Conservation (phyloP, 805 yeast genomes). For the Diddensiella santjacobensis region DNA sequence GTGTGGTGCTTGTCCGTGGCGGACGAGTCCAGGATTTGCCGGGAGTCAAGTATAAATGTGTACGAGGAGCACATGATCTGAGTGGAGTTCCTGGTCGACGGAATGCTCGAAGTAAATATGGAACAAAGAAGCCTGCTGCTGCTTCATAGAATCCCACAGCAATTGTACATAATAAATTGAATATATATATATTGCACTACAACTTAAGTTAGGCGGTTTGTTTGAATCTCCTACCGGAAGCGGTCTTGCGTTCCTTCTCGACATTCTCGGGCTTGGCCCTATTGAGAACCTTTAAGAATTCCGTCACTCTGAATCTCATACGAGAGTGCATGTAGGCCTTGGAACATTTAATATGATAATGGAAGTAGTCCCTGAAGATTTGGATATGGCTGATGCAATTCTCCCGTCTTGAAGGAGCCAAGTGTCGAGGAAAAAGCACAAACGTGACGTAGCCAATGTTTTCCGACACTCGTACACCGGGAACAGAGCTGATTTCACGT, state of each 20-base stretch:
- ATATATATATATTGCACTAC: background rate
- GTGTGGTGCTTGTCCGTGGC: slow-evolving; percentile 94
- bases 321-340: slow-evolving; percentile 98
- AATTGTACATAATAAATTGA: background rate
- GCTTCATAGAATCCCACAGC: slow-evolving; percentile 15
- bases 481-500: slow-evolving; percentile 60
- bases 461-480: slow-evolving; percentile 35
- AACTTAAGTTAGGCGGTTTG: slow-evolving; percentile 2
- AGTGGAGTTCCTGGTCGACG: slow-evolving; percentile 92
- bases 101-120: slow-evolving; percentile 88
- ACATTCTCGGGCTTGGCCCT: slow-evolving; percentile 93
- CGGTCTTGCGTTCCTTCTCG: slow-evolving; percentile 73
- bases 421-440: slow-evolving; percentile 48
- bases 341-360: slow-evolving; percentile 96
- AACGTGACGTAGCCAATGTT: slow-evolving; percentile 59
- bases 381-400: slow-evolving; percentile 88
- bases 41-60: slow-evolving; percentile 92
- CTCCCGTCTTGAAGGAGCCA: slow-evolving; percentile 70
- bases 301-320: slow-evolving; percentile 93
- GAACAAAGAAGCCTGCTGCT: slow-evolving; percentile 59
- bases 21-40: slow-evolving; percentile 98
- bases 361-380: slow-evolving; percentile 93
- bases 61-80: slow-evolving; percentile 90
- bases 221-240: slow-evolving; percentile 66
- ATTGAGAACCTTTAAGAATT: slow-evolving; percentile 90